phyloP scores from a whole-genome alignment of 2,329 filamentous ascomycete genomes.

The Chalaropsis ovoidea region DNA sequence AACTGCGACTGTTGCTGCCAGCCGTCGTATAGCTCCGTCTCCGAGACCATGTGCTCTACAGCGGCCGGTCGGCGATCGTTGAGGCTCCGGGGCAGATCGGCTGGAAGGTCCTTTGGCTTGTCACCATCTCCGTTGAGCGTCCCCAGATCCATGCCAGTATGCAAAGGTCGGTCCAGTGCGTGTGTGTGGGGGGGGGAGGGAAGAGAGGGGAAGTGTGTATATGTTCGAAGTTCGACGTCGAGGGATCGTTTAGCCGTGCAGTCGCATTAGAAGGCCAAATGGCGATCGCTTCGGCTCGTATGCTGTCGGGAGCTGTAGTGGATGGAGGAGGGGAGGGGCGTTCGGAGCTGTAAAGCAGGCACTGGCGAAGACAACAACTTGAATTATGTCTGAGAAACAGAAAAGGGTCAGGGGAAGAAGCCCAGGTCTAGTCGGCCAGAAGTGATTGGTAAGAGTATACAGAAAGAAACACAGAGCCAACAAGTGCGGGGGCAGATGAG shows the following conservation, averaged over 20 bases:
- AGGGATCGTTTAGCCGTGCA: background rate
- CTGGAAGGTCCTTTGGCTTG: conserved; percentile 52
- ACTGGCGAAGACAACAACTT: background rate
- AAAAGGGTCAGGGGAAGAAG: conserved; percentile 2
- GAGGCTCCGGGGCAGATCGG: conserved; percentile 81
- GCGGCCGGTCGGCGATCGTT: conserved; percentile 70
- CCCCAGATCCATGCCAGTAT: conserved; percentile 49
- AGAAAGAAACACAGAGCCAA: background rate
- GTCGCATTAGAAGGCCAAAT: conserved; percentile 1
- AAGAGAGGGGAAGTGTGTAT: background rate
- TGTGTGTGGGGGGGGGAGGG: conserved; percentile 28
- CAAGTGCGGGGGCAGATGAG: background rate
- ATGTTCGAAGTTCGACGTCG: background rate
- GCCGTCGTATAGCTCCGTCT: conserved; percentile 97
- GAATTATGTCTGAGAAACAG: background rate
- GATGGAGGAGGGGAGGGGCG: background rate
- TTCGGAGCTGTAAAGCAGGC: conserved; percentile 4
- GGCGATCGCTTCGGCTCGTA: background rate
- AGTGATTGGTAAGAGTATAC: conserved; percentile 9
- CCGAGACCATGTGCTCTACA: conserved; percentile 51
- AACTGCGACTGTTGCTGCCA: conserved; percentile 99
- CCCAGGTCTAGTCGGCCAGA: background rate
- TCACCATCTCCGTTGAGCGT: conserved; percentile 37
- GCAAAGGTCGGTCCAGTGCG: conserved; percentile 31
- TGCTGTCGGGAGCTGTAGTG: background rate